These are phyloP conservation scores for Alternaria incomplexa DNA, from an alignment of 2,329 filamentous ascomycete species.

Conservation along the genomic window DNA sequence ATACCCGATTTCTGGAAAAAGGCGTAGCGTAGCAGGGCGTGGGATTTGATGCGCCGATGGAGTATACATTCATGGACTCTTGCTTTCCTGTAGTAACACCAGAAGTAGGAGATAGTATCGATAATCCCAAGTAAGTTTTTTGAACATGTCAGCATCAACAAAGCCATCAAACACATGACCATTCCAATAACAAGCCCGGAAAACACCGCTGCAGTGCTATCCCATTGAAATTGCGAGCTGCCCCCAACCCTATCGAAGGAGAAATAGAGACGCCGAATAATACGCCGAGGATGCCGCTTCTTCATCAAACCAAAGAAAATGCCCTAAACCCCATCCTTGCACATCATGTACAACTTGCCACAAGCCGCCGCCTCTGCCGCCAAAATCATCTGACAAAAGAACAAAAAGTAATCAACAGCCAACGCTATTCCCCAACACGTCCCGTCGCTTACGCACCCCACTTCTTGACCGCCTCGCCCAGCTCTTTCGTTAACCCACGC, in stretches of 20 bases:
- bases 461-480: conserved; percentile 15
- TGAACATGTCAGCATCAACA: background rate
- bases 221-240: background rate
- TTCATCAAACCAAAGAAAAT: background rate
- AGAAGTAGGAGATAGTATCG: too few species aligned
- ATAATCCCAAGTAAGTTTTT: too few species aligned
- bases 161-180: background rate
- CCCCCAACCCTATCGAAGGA: background rate
- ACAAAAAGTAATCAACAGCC: background rate
- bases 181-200: background rate
- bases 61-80: too few species aligned
- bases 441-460: conserved; percentile 6
- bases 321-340: background rate
- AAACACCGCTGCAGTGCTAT: background rate
- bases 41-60: too few species aligned
- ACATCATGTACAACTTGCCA: background rate
- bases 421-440: background rate
- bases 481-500: conserved; percentile 6
- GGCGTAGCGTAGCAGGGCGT: too few species aligned
- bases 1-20: background rate
- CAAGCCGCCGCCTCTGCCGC: background rate
- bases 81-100: too few species aligned
- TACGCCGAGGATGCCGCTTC: conserved; percentile 1
- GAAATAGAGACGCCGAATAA: background rate
- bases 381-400: background rate